Percentiles rank a stretch among this genome's conserved stretches.
phyloP scores from a whole-genome alignment of 2,329 filamentous ascomycete genomes.

The Monosporascus sp. region DNA sequence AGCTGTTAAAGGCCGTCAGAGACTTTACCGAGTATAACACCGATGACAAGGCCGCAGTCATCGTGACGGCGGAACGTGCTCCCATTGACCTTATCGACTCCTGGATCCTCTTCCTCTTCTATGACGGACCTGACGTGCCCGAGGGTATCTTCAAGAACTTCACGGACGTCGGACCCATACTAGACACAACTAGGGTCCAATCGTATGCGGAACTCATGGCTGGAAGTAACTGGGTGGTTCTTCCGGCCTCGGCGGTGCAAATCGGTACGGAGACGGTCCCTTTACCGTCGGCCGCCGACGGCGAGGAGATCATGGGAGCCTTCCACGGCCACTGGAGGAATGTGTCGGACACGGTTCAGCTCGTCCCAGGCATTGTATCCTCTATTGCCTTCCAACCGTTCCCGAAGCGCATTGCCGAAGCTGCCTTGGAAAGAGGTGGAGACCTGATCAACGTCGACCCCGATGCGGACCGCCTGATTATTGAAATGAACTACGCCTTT shows the following conservation, averaged over 20 bases:
- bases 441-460: constrained; percentile 36
- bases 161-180: constrained; percentile 36
- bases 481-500: constrained; percentile 39
- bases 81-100: constrained; percentile 39
- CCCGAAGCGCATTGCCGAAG: constrained; percentile 28
- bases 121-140: constrained; percentile 49
- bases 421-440: constrained; percentile 24
- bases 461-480: constrained; percentile 32
- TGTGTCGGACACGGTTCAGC: constrained; percentile 17
- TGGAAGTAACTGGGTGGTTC: constrained; percentile 35
- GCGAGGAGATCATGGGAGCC: constrained; percentile 22
- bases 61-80: constrained; percentile 47
- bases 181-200: constrained; percentile 41
- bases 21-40: constrained; percentile 53
- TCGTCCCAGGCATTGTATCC: constrained; percentile 24
- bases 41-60: constrained; percentile 55
- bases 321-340: constrained; percentile 30
- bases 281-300: constrained; percentile 21
- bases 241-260: constrained; percentile 26
- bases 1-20: constrained; percentile 41
- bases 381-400: constrained; percentile 35
- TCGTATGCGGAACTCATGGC: constrained; percentile 42
- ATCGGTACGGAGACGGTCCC: constrained; percentile 33
- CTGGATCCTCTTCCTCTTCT: constrained; percentile 59
- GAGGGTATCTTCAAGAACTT: constrained; percentile 51